Percentiles rank a stretch among this genome's conserved stretches.
Evolutionary conservation across 2,329 filamentous ascomycete species (phyloP).

Genomic region (Penicillium janthinellum): DNA sequence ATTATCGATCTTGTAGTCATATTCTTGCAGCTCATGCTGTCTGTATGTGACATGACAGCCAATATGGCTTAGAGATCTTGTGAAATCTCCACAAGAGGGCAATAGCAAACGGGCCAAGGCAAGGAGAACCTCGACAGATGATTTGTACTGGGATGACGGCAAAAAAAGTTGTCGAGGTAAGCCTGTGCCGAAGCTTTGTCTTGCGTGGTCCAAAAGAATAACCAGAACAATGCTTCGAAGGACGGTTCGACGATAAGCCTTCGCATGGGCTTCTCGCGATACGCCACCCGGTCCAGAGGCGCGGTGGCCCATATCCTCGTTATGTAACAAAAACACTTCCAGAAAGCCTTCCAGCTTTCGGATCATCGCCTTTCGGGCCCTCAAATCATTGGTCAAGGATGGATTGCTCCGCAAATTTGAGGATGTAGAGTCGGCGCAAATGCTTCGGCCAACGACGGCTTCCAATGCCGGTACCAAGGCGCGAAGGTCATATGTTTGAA

Average conservation of each 20-base stretch:
- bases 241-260: slow-evolving; percentile 58
- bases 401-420: slow-evolving; percentile 6
- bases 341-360: slow-evolving; percentile 56
- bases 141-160: slow-evolving; percentile 56
- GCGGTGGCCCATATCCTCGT: slow-evolving; percentile 52
- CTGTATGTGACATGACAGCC: slow-evolving; percentile 57
- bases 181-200: slow-evolving; percentile 37
- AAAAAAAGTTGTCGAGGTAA: slow-evolving; percentile 54
- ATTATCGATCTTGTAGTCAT: slow-evolving; percentile 59
- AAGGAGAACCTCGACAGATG: slow-evolving; percentile 56
- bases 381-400: neutral
- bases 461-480: slow-evolving; percentile 58
- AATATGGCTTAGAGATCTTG: slow-evolving; percentile 57
- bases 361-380: slow-evolving; percentile 30
- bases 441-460: slow-evolving; percentile 59
- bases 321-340: slow-evolving; percentile 59
- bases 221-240: slow-evolving; percentile 63
- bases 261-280: slow-evolving; percentile 47
- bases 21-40: slow-evolving; percentile 62
- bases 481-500: slow-evolving; percentile 57
- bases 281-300: slow-evolving; percentile 27
- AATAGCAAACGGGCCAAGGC: slow-evolving; percentile 57
- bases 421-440: slow-evolving; percentile 31
- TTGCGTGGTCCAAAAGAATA: slow-evolving; percentile 60
- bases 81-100: slow-evolving; percentile 61